Percentiles rank a stretch among this genome's conserved stretches.
Conservation (phyloP, 805 yeast genomes). For the Lachancea thermotolerans region DNA sequence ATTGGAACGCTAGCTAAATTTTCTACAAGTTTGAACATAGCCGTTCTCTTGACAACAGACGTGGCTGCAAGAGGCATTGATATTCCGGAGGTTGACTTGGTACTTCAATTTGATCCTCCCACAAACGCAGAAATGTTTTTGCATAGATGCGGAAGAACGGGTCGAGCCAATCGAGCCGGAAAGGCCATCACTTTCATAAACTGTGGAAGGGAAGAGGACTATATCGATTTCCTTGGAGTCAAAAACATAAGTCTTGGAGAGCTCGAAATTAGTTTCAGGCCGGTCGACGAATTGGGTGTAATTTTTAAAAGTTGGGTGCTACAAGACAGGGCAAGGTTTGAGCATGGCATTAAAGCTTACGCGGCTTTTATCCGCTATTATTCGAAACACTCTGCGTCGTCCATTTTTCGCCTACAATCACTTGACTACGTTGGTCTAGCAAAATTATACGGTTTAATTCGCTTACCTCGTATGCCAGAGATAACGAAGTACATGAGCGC, state of each 20-base stretch:
- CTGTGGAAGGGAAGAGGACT: slow-evolving; percentile 74
- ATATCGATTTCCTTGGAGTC: slow-evolving; percentile 71
- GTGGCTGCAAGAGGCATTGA: slow-evolving; percentile 98
- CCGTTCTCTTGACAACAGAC: slow-evolving; percentile 83
- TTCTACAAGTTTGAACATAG: slow-evolving; percentile 40
- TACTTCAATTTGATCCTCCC: slow-evolving; percentile 92
- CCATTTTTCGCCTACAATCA: slow-evolving; percentile 71
- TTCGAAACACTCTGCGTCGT: slow-evolving; percentile 78
- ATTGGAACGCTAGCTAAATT: slow-evolving; percentile 63
- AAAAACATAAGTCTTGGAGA: slow-evolving; percentile 50
- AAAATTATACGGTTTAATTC: slow-evolving; percentile 65
- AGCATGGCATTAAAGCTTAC: slow-evolving; percentile 68
- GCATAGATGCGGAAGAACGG: slow-evolving; percentile 94
- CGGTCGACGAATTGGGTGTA: slow-evolving; percentile 17
- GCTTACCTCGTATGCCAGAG: slow-evolving; percentile 96
- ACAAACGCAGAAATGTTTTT: slow-evolving; percentile 85
- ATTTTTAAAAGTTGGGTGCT: slow-evolving; percentile 49
- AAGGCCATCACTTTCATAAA: slow-evolving; percentile 68
- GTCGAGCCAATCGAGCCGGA: slow-evolving; percentile 83
- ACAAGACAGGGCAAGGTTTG: slow-evolving; percentile 75
- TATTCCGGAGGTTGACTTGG: slow-evolving; percentile 89
- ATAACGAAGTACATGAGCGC: slow-evolving; percentile 42
- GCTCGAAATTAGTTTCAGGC: slow-evolving; percentile 20
- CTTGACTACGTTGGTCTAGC: slow-evolving; percentile 72
- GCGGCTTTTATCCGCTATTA: slow-evolving; percentile 81